Conservation (phyloP, 129 eudicot genomes). For the Scalesia atractyloides region DNA sequence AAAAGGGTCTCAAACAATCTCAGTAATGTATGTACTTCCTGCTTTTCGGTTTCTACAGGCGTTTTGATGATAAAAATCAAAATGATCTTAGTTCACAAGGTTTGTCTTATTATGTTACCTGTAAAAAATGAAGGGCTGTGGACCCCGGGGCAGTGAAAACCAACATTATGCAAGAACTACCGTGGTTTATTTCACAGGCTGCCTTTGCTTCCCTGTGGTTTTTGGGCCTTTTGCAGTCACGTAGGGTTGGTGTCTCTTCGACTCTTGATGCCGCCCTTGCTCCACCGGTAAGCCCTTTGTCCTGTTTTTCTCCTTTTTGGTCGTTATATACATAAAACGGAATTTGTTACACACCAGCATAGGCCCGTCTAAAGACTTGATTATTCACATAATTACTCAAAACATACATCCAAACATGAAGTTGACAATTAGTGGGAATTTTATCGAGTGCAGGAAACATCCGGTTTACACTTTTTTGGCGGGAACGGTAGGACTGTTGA, state of each 20-base stretch:
- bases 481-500: conserved; percentile 69
- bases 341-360: not conserved
- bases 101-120: not conserved
- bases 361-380: not conserved
- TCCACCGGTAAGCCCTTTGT: conserved; percentile 56
- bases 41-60: not conserved
- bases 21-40: conserved; percentile 57
- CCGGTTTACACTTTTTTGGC: conserved; percentile 84
- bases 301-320: not conserved
- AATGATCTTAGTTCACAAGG: not conserved
- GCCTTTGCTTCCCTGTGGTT: conserved; percentile 50
- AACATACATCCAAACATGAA: not conserved
- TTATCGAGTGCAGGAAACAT: conserved; percentile 59
- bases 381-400: not conserved
- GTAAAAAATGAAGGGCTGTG: conserved; percentile 55
- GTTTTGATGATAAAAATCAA: not conserved
- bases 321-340: not conserved
- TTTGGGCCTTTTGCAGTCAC: conserved; percentile 65
- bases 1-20: conserved; percentile 54
- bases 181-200: conserved; percentile 43
- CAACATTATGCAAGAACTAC: conserved; percentile 83
- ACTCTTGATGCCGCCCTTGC: conserved; percentile 66
- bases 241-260: conserved; percentile 51
- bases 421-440: not conserved
- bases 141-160: conserved; percentile 92